A percentile compares a stretch with the other conserved stretches of the same genome.
These are phyloP conservation scores for Garcia nutans DNA, from an alignment of 345 rosid species.

Conservation along the genomic window DNA sequence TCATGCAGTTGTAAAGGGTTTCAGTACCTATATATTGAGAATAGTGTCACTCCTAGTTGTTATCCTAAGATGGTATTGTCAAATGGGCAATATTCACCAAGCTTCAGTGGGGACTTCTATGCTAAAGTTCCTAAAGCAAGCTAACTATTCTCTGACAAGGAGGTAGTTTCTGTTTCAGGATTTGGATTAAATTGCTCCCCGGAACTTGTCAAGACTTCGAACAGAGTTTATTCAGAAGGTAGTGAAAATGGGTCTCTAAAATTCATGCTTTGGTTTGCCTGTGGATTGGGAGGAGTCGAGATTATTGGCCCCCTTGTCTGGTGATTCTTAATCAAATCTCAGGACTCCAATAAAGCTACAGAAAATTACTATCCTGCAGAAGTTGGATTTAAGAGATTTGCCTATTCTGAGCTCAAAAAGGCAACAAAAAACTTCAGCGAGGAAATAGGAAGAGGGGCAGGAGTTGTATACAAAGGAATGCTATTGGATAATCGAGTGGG, in stretches of 20 bases:
- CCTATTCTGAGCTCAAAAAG: slow-evolving; percentile 24
- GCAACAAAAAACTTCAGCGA: slow-evolving; percentile 26
- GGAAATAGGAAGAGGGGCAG: slow-evolving; percentile 37
- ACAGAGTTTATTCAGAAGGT: not conserved
- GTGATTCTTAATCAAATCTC: slow-evolving; percentile 24
- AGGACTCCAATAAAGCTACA: not conserved
- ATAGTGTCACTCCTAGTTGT: not conserved
- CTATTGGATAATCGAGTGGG: slow-evolving; percentile 16
- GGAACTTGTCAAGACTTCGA: no score
- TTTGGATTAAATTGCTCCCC: not conserved
- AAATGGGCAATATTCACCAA: not conserved
- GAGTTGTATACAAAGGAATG: slow-evolving; percentile 27
- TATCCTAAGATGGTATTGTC: not conserved
- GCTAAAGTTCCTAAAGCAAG: not conserved
- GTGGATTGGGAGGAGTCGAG: slow-evolving; percentile 30
- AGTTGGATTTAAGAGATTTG: slow-evolving; percentile 30
- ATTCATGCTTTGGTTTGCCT: slow-evolving; percentile 33
- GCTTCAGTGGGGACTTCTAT: not conserved
- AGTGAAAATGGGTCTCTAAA: slow-evolving; percentile 10
- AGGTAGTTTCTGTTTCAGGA: no score
- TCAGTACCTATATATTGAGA: not conserved
- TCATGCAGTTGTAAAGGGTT: slow-evolving; percentile 15
- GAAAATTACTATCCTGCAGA: slow-evolving; percentile 15
- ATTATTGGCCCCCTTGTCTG: slow-evolving; percentile 21
- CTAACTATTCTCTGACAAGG: no score